Percentiles rank a stretch among this genome's conserved stretches.
These are phyloP conservation scores for Ampelomyces quisqualis DNA, from an alignment of 2,329 filamentous ascomycete species.

Conservation along the genomic window DNA sequence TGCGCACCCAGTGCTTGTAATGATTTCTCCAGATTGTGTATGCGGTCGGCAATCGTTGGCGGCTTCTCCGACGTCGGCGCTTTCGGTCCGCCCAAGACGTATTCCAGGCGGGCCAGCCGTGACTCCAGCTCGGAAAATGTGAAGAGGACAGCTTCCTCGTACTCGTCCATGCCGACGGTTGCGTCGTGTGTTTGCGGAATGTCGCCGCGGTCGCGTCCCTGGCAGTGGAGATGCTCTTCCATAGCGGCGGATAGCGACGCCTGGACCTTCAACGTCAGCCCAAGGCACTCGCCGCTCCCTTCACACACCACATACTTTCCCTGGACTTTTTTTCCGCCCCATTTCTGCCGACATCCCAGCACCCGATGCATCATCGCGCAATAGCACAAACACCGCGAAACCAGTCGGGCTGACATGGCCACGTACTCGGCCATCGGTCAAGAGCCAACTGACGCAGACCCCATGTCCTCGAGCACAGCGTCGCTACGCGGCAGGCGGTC, in stretches of 20 bases:
- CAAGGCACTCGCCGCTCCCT: constrained; percentile 16
- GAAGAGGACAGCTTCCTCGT: constrained; percentile 44
- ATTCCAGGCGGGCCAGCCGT: constrained; percentile 48
- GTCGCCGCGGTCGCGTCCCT: constrained; percentile 22
- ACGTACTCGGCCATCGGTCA: constrained; percentile 50
- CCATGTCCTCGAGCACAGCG: constrained; percentile 46
- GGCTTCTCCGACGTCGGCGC: constrained; percentile 23
- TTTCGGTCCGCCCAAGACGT: constrained; percentile 43
- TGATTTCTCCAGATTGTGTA: constrained; percentile 41
- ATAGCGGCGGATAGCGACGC: constrained; percentile 7
- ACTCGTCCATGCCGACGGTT: constrained; percentile 37
- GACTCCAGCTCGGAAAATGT: constrained; percentile 50
- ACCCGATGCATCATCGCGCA: constrained; percentile 29
- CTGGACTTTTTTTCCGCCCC: background rate
- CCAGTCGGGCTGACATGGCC: constrained; percentile 44
- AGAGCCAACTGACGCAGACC: constrained; percentile 43
- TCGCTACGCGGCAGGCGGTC: constrained; percentile 44
- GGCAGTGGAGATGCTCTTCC: constrained; percentile 17
- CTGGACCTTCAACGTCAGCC: constrained; percentile 3
- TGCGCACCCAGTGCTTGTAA: constrained; percentile 44
- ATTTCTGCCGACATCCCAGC: background rate
- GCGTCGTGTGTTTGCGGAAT: constrained; percentile 13
- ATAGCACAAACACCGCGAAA: constrained; percentile 16
- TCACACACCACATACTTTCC: constrained; percentile 1
- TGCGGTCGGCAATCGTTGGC: constrained; percentile 36